Conservation (phyloP, 116 monocot genomes). For the Posidonia oceanica region DNA sequence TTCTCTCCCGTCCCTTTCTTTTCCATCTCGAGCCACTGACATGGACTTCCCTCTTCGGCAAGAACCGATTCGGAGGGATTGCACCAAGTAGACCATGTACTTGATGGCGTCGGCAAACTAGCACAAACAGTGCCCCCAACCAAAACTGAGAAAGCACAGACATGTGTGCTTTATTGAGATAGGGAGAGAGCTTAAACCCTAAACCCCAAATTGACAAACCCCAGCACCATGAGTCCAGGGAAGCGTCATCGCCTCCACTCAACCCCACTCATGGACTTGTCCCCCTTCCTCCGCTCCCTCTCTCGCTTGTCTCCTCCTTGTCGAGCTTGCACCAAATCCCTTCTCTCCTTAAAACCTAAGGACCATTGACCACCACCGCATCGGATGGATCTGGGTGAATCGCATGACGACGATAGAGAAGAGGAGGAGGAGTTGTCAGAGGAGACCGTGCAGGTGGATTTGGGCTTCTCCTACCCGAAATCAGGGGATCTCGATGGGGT, state of each 20-base stretch:
- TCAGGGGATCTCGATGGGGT: conserved; percentile 46
- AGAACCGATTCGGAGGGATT: too few species aligned
- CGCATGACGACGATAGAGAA: background rate
- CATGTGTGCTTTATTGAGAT: too few species aligned
- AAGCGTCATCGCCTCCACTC: conserved; percentile 13
- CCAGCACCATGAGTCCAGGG: background rate
- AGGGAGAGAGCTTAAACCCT: background rate
- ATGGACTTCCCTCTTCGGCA: too few species aligned
- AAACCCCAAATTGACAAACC: background rate
- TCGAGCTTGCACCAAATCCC: background rate
- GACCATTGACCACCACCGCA: background rate
- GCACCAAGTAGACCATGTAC: too few species aligned
- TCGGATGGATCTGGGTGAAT: background rate
- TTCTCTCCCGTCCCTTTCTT: too few species aligned
- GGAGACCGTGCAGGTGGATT: conserved; percentile 22
- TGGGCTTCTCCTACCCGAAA: too few species aligned
- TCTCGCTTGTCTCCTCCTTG: background rate
- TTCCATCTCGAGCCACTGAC: too few species aligned
- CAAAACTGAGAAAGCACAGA: too few species aligned
- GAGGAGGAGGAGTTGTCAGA: conserved; percentile 9
- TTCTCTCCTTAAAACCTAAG: background rate
- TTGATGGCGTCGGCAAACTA: too few species aligned
- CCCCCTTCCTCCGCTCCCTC: conserved; percentile 24
- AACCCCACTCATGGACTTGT: too few species aligned
- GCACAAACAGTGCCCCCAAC: too few species aligned